Conservation (phyloP, 1,139 yeast genomes). For the Yarrowia galli region DNA sequence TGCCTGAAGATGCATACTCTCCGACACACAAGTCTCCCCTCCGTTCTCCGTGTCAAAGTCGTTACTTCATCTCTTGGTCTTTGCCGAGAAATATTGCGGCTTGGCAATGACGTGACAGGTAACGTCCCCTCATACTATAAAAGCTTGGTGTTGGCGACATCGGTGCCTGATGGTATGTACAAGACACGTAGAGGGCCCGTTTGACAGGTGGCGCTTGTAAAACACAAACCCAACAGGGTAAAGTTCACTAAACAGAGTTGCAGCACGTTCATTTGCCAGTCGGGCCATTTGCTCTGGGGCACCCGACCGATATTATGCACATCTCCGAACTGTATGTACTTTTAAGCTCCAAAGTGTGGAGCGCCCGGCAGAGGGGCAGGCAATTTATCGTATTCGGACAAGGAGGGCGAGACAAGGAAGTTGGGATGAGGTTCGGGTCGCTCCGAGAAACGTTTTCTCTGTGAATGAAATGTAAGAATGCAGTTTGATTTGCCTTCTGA, state of each 20-base stretch:
- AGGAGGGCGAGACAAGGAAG: not conserved
- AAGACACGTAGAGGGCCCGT: not conserved
- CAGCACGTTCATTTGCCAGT: conserved; percentile 7
- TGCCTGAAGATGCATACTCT: too few species aligned
- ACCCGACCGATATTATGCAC: conserved; percentile 31
- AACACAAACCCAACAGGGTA: not conserved
- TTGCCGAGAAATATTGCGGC: not conserved
- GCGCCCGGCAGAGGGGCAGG: conserved; percentile 32
- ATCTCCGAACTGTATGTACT: conserved; percentile 1
- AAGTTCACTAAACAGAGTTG: not conserved
- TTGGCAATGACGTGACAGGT: conserved; percentile 10
- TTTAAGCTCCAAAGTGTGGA: conserved; percentile 9
- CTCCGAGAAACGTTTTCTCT: not conserved
- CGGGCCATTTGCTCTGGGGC: conserved; percentile 29
- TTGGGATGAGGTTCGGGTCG: not conserved
- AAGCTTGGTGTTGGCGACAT: conserved; percentile 5
- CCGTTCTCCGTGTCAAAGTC: not conserved
- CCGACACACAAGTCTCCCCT: too few species aligned
- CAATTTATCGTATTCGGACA: conserved; percentile 9
- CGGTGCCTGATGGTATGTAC: too few species aligned
- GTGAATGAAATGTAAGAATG: not conserved
- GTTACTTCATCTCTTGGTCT: not conserved
- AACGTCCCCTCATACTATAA: not conserved
- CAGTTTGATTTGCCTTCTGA: too few species aligned
- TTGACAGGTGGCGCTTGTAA: not conserved